Evolutionary conservation across 2,329 filamentous ascomycete species (phyloP).

Genomic region (Pseudogymnoascus sp.): DNA sequence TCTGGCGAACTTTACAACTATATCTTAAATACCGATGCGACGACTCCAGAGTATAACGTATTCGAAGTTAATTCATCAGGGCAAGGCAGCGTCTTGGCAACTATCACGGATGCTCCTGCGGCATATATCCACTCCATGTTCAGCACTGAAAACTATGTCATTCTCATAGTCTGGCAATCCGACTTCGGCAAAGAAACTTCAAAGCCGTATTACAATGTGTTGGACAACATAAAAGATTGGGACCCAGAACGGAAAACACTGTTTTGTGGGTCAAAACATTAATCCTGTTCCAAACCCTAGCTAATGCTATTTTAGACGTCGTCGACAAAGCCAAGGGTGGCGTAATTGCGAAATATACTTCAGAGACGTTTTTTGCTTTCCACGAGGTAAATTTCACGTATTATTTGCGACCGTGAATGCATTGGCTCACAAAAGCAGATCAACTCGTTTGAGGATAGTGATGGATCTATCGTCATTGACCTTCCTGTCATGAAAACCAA

Average conservation of each 20-base stretch:
- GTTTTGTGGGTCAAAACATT: background rate
- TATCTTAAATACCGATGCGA: constrained; percentile 57
- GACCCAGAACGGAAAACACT: background rate
- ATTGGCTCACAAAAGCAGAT: background rate
- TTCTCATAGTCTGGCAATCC: constrained; percentile 37
- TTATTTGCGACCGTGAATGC: background rate
- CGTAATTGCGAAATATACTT: background rate
- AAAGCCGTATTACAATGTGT: background rate
- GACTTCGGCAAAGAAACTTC: background rate
- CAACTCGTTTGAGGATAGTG: background rate
- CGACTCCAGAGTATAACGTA: constrained; percentile 53
- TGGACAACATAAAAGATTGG: background rate
- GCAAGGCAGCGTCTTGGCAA: constrained; percentile 62
- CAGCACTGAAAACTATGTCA: constrained; percentile 59
- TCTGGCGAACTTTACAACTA: constrained; percentile 74
- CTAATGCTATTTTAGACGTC: background rate
- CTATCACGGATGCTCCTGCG: constrained; percentile 40
- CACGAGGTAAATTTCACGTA: background rate
- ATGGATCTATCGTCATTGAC: background rate
- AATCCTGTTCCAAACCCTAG: background rate
- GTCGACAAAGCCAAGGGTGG: background rate
- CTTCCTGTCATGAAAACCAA: background rate
- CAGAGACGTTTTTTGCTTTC: background rate
- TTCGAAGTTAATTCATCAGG: constrained; percentile 56
- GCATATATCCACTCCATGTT: constrained; percentile 77